Conservation (phyloP, 768 basidiomycete species). For the Collybiopsis luxurians region DNA sequence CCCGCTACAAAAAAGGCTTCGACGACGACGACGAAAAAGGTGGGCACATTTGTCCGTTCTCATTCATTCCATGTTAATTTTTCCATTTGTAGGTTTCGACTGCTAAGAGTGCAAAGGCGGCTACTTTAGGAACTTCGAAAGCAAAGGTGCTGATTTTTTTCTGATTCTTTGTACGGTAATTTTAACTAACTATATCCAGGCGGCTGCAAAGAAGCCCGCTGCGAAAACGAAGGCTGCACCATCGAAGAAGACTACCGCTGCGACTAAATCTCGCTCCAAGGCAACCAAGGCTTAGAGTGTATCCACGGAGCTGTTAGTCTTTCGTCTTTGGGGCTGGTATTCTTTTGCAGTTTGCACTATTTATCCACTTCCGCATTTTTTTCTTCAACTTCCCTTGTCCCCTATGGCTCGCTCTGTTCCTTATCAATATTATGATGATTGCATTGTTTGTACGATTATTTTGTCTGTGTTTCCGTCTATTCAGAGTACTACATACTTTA, state of each 20-base stretch:
- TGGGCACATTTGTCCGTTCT: constrained; percentile 16
- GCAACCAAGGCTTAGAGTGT: constrained; percentile 22
- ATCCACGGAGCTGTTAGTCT: background rate
- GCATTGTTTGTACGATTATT: constrained; percentile 21
- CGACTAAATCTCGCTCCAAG: constrained; percentile 29
- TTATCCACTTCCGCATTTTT: background rate
- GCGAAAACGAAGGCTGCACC: constrained; percentile 23
- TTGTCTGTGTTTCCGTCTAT: background rate
- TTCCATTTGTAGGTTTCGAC: constrained; percentile 43
- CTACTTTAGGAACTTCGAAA: constrained; percentile 35
- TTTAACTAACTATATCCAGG: background rate
- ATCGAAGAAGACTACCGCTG: constrained; percentile 20
- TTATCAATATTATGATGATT: constrained; percentile 18
- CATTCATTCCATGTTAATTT: background rate
- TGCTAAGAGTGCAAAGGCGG: constrained; percentile 41
- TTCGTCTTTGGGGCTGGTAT: constrained; percentile 13
- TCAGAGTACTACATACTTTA: background rate
- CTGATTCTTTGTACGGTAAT: background rate
- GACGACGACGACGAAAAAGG: constrained; percentile 59
- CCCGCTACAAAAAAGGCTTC: constrained; percentile 35
- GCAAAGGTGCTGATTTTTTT: constrained; percentile 21
- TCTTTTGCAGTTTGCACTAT: constrained; percentile 3
- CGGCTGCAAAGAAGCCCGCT: constrained; percentile 30
- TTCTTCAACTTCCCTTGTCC: background rate
- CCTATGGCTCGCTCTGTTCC: constrained; percentile 12